Conservation (phyloP, 306 rosid species). For the Medicago lupulina region DNA sequence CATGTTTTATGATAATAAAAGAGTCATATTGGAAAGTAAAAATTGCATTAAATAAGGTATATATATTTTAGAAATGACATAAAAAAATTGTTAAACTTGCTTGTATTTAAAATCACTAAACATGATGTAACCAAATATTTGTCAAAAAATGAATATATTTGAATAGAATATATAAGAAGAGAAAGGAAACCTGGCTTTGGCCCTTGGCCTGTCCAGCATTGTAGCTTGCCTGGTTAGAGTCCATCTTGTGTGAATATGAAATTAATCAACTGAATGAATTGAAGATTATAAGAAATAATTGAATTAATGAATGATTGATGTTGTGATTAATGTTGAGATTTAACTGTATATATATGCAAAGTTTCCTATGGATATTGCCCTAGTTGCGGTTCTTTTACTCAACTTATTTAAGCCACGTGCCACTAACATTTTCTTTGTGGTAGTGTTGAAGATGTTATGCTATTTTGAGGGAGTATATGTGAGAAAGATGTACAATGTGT, state of each 20-base stretch:
- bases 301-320: neutral
- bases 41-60: no score
- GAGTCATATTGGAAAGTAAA: no score
- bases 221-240: conserved; percentile 48
- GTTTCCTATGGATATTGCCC: neutral
- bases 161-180: neutral
- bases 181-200: conserved; percentile 53
- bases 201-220: conserved; percentile 73
- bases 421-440: neutral
- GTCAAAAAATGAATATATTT: no score
- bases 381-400: neutral
- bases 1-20: no score
- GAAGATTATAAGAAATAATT: neutral
- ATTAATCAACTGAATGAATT: neutral
- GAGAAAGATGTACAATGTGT: neutral
- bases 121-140: no score
- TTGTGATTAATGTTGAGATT: conserved; percentile 4
- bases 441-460: neutral
- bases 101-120: no score
- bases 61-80: no score
- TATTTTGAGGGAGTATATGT: neutral
- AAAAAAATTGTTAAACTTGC: no score
- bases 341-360: conserved; percentile 22
- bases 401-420: neutral
- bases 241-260: conserved; percentile 34